A percentile compares a stretch with the other conserved stretches of the same genome.
Evolutionary conservation across 73 alveolate genomes (phyloP).

Genomic region (Uronychia setigera): DNA sequence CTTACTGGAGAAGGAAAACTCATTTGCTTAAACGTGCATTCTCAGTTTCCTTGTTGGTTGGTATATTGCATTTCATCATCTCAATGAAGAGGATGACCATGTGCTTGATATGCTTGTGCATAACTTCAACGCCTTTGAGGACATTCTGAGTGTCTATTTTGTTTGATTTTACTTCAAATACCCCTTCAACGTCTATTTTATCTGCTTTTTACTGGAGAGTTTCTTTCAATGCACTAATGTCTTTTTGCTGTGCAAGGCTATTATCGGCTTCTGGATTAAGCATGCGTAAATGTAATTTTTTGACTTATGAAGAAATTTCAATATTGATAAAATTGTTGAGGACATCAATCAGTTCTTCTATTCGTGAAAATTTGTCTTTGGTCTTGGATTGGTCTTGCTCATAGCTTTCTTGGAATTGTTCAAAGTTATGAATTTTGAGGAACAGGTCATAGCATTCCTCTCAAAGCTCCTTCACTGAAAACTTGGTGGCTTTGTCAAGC

Average conservation of each 20-base stretch:
- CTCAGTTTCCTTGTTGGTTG: not conserved
- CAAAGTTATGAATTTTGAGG: not conserved
- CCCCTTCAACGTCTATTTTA: not conserved
- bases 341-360: not conserved
- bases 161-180: not conserved
- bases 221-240: not conserved
- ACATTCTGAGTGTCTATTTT: not conserved
- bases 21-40: not conserved
- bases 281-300: not conserved
- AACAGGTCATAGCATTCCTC: not conserved
- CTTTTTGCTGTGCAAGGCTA: not conserved
- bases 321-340: not conserved
- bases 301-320: not conserved
- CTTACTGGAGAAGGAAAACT: not conserved
- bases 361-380: too few species aligned
- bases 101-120: not conserved
- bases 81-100: not conserved
- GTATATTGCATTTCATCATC: not conserved
- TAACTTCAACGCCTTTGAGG: not conserved
- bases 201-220: not conserved
- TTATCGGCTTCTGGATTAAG: not conserved
- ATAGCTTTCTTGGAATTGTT: not conserved
- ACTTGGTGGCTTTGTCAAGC: not conserved
- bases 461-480: not conserved
- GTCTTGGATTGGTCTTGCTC: not conserved